These are phyloP conservation scores for Murraya koenigii DNA, from an alignment of 345 rosid species.

Conservation along the genomic window DNA sequence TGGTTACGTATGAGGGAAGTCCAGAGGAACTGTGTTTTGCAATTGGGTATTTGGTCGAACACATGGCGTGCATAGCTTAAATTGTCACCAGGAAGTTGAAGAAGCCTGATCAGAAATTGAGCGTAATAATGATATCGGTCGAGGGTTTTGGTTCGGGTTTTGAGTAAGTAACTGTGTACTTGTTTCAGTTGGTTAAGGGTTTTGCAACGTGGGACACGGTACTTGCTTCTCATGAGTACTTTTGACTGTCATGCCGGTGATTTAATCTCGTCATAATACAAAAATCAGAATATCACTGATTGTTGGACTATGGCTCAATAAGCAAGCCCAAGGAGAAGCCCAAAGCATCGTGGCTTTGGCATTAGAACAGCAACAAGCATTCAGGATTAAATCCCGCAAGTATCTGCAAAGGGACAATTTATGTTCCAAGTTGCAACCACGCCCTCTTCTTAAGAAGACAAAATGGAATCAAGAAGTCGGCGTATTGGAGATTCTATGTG, in stretches of 20 bases:
- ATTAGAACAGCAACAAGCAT: too few relatives aligned
- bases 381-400: too few relatives aligned
- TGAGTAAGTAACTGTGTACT: slow-evolving; percentile 27
- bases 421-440: too few relatives aligned
- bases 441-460: too few relatives aligned
- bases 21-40: slow-evolving; percentile 29
- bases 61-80: slow-evolving; percentile 31
- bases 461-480: too few relatives aligned
- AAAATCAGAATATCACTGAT: too few relatives aligned
- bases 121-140: not conserved
- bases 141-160: slow-evolving; percentile 15
- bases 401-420: too few relatives aligned
- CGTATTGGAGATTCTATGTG: too few relatives aligned
- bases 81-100: slow-evolving; percentile 20
- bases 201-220: not conserved
- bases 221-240: slow-evolving; percentile 9
- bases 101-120: slow-evolving; percentile 19
- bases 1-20: slow-evolving; percentile 33
- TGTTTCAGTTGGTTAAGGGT: slow-evolving; percentile 33
- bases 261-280: too few relatives aligned
- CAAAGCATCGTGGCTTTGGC: too few relatives aligned
- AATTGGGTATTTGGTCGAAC: slow-evolving; percentile 39
- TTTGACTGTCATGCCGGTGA: not conserved
- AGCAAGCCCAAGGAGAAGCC: too few relatives aligned
- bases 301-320: too few relatives aligned